Conservation (phyloP, 345 rosid species). For the Salix suchowensis region DNA sequence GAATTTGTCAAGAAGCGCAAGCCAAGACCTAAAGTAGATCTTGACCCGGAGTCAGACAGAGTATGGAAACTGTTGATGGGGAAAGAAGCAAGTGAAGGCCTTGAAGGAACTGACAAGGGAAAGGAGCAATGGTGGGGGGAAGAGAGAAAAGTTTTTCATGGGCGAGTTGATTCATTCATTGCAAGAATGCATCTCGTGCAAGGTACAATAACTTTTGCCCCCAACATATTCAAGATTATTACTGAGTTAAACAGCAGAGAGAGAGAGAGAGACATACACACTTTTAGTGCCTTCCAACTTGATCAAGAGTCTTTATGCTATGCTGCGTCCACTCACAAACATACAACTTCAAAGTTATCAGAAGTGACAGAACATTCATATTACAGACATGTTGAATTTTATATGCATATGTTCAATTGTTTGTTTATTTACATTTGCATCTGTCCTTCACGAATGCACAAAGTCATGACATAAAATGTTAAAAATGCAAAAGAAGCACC, state of each 20-base stretch:
- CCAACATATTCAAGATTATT: slow-evolving; percentile 1
- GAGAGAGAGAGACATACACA: background rate
- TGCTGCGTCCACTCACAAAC: background rate
- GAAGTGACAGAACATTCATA: background rate
- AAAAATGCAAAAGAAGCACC: background rate
- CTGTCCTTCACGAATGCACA: background rate
- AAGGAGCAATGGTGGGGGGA: slow-evolving; percentile 82
- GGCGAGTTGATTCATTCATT: slow-evolving; percentile 82
- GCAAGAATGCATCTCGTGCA: slow-evolving; percentile 95
- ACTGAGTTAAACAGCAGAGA: background rate
- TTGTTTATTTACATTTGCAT: background rate
- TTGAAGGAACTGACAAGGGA: slow-evolving; percentile 41
- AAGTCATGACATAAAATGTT: background rate
- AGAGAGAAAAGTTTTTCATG: slow-evolving; percentile 67
- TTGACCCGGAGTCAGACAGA: slow-evolving; percentile 80
- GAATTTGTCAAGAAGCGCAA: slow-evolving; percentile 47
- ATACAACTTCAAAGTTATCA: background rate
- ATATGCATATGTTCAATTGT: background rate
- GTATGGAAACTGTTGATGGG: slow-evolving; percentile 89
- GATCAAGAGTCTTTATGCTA: background rate
- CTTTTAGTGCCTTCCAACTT: background rate
- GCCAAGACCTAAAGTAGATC: slow-evolving; percentile 81
- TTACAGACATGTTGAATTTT: background rate
- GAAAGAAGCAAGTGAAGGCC: slow-evolving; percentile 51
- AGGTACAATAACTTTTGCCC: slow-evolving; percentile 42